Evolutionary conservation across 352 stramenopile species (phyloP).

Genomic region (Thraustochytrium sp.): DNA sequence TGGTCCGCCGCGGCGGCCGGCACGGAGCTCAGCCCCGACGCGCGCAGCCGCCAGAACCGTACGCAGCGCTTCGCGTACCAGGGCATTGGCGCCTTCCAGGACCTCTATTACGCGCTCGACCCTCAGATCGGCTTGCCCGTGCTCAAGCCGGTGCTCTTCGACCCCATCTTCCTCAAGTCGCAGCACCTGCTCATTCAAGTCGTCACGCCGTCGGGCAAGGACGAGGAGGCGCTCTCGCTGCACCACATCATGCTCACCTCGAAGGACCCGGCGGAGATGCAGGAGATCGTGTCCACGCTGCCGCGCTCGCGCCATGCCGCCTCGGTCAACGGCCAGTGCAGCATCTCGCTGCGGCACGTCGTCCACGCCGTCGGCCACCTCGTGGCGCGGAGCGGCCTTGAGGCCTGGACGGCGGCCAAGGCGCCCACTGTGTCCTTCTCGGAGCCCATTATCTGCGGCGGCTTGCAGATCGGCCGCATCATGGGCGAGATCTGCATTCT

Average conservation of each 20-base stretch:
- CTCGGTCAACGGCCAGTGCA: not conserved
- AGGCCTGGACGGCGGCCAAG: not conserved
- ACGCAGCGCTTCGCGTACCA: constrained; percentile 3
- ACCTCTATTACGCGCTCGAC: constrained; percentile 10
- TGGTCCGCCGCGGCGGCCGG: not conserved
- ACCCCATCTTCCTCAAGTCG: constrained; percentile 2
- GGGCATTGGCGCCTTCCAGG: not conserved
- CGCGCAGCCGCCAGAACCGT: not conserved
- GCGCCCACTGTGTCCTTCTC: not conserved
- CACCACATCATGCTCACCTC: constrained; percentile 7
- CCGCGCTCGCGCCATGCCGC: not conserved
- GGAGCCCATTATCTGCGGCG: not conserved
- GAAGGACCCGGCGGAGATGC: not conserved
- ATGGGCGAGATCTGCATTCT: not conserved
- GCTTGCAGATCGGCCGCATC: not conserved
- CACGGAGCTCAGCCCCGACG: not conserved
- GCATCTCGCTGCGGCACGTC: constrained; percentile 8
- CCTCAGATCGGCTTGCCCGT: not conserved
- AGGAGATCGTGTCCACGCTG: not conserved
- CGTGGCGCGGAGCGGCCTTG: not conserved
- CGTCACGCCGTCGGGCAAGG: not conserved
- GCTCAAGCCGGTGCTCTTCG: not conserved
- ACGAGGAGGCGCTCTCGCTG: constrained; percentile 1
- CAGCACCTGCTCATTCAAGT: not conserved
- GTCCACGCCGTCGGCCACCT: not conserved